These are phyloP conservation scores for Paramecium primaurelia DNA, from an alignment of 73 alveolate species.

Conservation along the genomic window DNA sequence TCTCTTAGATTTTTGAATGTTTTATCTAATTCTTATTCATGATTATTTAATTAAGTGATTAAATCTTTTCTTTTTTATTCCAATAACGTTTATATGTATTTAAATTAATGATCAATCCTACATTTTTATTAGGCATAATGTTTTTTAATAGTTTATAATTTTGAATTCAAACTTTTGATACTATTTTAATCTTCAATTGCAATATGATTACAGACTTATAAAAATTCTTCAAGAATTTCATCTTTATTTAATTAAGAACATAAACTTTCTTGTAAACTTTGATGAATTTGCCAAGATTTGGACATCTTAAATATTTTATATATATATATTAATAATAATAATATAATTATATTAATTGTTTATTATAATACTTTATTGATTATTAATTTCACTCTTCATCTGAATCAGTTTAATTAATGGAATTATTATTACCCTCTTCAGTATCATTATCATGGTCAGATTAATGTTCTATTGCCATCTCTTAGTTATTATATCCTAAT, in stretches of 20 bases:
- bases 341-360: background rate
- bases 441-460: conserved; percentile 42
- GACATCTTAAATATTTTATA: background rate
- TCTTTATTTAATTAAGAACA: background rate
- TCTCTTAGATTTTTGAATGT: background rate
- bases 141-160: background rate
- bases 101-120: conserved; percentile 26
- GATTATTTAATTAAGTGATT: background rate
- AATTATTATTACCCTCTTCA: conserved; percentile 28
- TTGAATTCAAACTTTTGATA: background rate
- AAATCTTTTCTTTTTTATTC: conserved; percentile 26
- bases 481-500: background rate
- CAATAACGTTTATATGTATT: background rate
- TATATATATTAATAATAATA: background rate
- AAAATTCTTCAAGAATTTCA: conserved; percentile 29
- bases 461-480: background rate
- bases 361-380: background rate
- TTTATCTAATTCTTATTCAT: background rate
- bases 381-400: background rate
- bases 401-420: conserved; percentile 17
- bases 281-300: background rate
- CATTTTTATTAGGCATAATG: conserved; percentile 30
- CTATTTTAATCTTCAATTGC: conserved; percentile 5
- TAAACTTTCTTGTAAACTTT: background rate
- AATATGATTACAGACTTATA: background rate